Percentiles rank a stretch among this genome's conserved stretches.
These are phyloP conservation scores for Yarrowia sp. DNA, from an alignment of 805 yeast species.

Conservation along the genomic window DNA sequence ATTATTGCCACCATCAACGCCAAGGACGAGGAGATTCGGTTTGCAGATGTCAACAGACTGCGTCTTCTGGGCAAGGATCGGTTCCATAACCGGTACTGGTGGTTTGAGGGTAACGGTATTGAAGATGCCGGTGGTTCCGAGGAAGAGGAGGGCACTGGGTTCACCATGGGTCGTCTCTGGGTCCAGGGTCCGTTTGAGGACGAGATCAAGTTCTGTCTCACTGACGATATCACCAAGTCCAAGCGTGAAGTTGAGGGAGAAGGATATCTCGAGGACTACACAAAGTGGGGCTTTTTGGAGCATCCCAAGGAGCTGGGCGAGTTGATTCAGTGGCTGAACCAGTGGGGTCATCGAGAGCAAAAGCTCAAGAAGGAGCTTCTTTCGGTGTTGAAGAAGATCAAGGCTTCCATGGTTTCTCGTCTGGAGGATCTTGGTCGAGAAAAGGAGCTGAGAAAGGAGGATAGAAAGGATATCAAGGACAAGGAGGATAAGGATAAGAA, in stretches of 20 bases:
- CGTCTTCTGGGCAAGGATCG: conserved; percentile 78
- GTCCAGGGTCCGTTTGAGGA: conserved; percentile 80
- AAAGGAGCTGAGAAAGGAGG: conserved; percentile 38
- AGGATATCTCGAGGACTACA: conserved; percentile 47
- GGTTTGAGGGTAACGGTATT: conserved; percentile 86
- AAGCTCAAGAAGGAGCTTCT: conserved; percentile 59
- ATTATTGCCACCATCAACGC: conserved; percentile 28
- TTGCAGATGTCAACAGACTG: conserved; percentile 67
- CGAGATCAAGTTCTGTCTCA: conserved; percentile 39
- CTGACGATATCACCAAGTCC: conserved; percentile 42
- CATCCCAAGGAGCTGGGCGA: conserved; percentile 52
- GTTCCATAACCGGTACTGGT: conserved; percentile 85
- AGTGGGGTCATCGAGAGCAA: conserved; percentile 71
- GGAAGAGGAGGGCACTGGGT: conserved; percentile 35
- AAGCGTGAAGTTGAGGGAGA: conserved; percentile 67
- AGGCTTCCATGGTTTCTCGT: conserved; percentile 56
- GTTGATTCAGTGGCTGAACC: conserved; percentile 64
- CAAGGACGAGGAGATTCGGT: conserved; percentile 54
- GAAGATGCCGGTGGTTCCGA: conserved; percentile 15
- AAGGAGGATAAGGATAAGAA: conserved; percentile 26
- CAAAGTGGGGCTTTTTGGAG: conserved; percentile 73
- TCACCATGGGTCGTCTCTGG: conserved; percentile 82
- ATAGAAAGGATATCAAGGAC: conserved; percentile 3
- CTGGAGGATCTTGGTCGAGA: conserved; percentile 32
- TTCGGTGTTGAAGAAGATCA: conserved; percentile 50